These are phyloP conservation scores for Tolypocladium guangdongense DNA, from an alignment of 2,329 filamentous ascomycete genomes.

Conservation along the genomic window DNA sequence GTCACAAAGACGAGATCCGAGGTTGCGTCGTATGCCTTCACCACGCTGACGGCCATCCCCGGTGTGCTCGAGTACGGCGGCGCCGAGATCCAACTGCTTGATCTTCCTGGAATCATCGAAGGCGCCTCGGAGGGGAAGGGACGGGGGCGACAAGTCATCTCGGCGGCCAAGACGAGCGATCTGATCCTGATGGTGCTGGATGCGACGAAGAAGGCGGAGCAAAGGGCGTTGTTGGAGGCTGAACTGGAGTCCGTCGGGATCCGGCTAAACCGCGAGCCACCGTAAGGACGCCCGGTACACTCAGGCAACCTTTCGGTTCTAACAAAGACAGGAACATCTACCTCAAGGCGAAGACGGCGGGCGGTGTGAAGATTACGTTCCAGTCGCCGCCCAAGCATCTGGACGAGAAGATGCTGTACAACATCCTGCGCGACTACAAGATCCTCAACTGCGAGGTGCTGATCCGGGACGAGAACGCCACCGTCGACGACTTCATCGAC, in stretches of 20 bases:
- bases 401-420: slow-evolving; percentile 97
- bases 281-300: slow-evolving; percentile 41
- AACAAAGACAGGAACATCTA: slow-evolving; percentile 70
- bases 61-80: slow-evolving; percentile 96
- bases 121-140: slow-evolving; percentile 94
- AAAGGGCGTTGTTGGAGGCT: slow-evolving; percentile 77
- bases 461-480: slow-evolving; percentile 86
- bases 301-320: slow-evolving; percentile 2
- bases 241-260: slow-evolving; percentile 95
- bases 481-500: slow-evolving; percentile 97
- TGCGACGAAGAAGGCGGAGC: slow-evolving; percentile 92
- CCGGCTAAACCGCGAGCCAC: slow-evolving; percentile 79
- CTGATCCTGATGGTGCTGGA: slow-evolving; percentile 94
- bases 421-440: slow-evolving; percentile 97
- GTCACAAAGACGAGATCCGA: slow-evolving; percentile 97
- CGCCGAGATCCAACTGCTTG: slow-evolving; percentile 94
- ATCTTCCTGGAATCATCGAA: slow-evolving; percentile 97
- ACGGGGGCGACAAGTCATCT: slow-evolving; percentile 90
- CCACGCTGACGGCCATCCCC: slow-evolving; percentile 91
- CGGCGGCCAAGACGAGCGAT: slow-evolving; percentile 95
- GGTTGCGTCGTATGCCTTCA: slow-evolving; percentile 94
- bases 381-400: slow-evolving; percentile 77
- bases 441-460: slow-evolving; percentile 96
- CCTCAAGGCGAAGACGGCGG: slow-evolving; percentile 88
- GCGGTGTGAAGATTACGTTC: slow-evolving; percentile 98